A percentile compares a stretch with the other conserved stretches of the same genome.
Conservation (phyloP, 2,329 filamentous ascomycete species). For the Clarireedia homoeocarpa region DNA sequence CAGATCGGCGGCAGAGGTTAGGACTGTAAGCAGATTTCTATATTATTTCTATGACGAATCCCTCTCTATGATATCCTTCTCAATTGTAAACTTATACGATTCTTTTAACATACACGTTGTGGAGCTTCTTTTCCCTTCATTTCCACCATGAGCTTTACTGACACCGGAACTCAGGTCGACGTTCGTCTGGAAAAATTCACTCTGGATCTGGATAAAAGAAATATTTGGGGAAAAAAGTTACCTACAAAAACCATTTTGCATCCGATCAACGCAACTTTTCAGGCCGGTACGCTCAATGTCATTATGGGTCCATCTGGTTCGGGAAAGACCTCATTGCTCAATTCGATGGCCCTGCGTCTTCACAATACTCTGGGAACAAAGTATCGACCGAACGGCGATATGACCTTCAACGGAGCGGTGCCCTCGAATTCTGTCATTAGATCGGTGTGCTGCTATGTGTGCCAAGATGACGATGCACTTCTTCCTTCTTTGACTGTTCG, state of each 20-base stretch:
- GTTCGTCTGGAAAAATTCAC: slow-evolving; percentile 58
- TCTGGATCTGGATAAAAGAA: slow-evolving; percentile 55
- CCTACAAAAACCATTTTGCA: slow-evolving; percentile 55
- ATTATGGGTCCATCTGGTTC: slow-evolving; percentile 76
- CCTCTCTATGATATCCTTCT: background rate
- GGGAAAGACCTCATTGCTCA: slow-evolving; percentile 68
- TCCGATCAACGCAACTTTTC: slow-evolving; percentile 58
- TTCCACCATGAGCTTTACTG: background rate
- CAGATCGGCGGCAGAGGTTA: slow-evolving; percentile 43
- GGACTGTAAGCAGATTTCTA: slow-evolving; percentile 31
- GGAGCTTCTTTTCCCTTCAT: too few species aligned
- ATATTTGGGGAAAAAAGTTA: slow-evolving; percentile 41
- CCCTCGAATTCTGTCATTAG: slow-evolving; percentile 62
- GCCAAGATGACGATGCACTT: slow-evolving; percentile 69
- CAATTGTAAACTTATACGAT: too few species aligned
- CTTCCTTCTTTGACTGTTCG: slow-evolving; percentile 68
- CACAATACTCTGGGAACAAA: slow-evolving; percentile 52
- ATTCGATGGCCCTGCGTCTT: slow-evolving; percentile 62
- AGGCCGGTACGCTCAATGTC: slow-evolving; percentile 61
- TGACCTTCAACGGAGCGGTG: slow-evolving; percentile 62
- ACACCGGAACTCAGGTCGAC: slow-evolving; percentile 38
- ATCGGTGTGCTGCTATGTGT: slow-evolving; percentile 69
- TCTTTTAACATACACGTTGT: too few species aligned
- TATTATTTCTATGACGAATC: background rate
- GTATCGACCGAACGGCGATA: slow-evolving; percentile 53